Conservation (phyloP, 2,329 filamentous ascomycete genomes). For the Aureobasidium melanogenum region DNA sequence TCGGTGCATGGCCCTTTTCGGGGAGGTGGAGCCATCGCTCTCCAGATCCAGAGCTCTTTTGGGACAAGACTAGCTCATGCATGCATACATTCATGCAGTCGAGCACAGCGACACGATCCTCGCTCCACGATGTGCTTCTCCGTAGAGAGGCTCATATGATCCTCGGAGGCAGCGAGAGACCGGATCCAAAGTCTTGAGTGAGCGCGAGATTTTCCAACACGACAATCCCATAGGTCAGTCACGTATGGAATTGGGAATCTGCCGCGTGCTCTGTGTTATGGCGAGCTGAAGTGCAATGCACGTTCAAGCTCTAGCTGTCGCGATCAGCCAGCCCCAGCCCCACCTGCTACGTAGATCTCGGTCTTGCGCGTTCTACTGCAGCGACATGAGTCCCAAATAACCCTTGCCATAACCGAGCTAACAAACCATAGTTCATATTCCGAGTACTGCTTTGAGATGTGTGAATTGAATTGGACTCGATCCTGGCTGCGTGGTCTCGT, state of each 20-base stretch:
- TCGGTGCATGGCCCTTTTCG: not conserved
- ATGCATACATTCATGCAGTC: not conserved
- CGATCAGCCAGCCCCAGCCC: not conserved
- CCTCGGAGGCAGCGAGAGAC: not conserved
- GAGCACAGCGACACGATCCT: not conserved
- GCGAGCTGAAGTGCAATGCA: not conserved
- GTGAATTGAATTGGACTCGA: not conserved
- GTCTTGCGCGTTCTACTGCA: not conserved
- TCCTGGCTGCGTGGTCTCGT: not conserved
- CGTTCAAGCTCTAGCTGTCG: not conserved
- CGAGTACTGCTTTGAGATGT: not conserved
- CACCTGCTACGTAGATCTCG: not conserved
- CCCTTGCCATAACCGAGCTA: not conserved
- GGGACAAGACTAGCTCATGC: not conserved
- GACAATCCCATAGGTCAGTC: not conserved
- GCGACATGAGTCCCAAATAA: not conserved
- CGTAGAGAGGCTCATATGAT: too few species aligned
- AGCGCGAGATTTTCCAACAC: too few species aligned
- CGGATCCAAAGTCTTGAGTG: not conserved
- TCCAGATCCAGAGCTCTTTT: not conserved
- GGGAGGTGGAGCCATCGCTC: not conserved
- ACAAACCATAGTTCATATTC: not conserved
- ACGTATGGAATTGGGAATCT: too few species aligned
- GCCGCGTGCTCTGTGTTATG: not conserved
- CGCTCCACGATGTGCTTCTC: not conserved